Conservation (phyloP, 495 filamentous ascomycete genomes). For the Neurospora sp. region DNA sequence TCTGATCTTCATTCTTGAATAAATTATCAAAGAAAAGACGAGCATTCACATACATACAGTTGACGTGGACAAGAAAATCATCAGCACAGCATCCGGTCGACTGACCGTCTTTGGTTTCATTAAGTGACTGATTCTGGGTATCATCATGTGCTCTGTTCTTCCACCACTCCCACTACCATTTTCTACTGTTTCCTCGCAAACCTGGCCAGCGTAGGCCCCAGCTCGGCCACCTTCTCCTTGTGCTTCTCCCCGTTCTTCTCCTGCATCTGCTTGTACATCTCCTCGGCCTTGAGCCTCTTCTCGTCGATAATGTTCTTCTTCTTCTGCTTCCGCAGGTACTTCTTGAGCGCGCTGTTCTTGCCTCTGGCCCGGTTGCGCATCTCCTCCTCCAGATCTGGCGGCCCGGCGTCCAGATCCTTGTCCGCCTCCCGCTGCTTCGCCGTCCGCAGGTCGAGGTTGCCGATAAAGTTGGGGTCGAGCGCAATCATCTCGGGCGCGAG, state of each 20-base stretch:
- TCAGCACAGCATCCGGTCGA: background rate
- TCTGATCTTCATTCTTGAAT: no score
- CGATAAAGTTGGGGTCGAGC: conserved; percentile 81
- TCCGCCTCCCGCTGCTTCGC: conserved; percentile 63
- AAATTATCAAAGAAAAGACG: no score
- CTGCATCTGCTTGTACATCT: conserved; percentile 36
- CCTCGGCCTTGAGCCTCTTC: conserved; percentile 52
- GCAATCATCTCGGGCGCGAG: conserved; percentile 96
- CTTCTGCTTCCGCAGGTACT: conserved; percentile 82
- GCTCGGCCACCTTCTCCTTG: conserved; percentile 32
- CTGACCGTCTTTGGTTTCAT: background rate
- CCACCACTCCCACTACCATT: background rate
- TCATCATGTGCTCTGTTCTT: conserved; percentile 11
- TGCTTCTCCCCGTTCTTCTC: conserved; percentile 30
- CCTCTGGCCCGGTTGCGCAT: conserved; percentile 65
- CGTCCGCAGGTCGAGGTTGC: conserved; percentile 68
- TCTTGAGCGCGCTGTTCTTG: conserved; percentile 82
- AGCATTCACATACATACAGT: no score
- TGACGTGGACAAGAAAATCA: no score
- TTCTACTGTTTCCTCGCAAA: conserved; percentile 39
- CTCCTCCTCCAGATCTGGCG: conserved; percentile 62
- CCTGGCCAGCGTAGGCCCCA: conserved; percentile 36
- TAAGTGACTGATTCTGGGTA: conserved; percentile 14
- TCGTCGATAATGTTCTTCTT: conserved; percentile 89
- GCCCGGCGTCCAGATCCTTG: conserved; percentile 62